phyloP scores from a whole-genome alignment of 495 filamentous ascomycete species.

The Neurospora sp. region DNA sequence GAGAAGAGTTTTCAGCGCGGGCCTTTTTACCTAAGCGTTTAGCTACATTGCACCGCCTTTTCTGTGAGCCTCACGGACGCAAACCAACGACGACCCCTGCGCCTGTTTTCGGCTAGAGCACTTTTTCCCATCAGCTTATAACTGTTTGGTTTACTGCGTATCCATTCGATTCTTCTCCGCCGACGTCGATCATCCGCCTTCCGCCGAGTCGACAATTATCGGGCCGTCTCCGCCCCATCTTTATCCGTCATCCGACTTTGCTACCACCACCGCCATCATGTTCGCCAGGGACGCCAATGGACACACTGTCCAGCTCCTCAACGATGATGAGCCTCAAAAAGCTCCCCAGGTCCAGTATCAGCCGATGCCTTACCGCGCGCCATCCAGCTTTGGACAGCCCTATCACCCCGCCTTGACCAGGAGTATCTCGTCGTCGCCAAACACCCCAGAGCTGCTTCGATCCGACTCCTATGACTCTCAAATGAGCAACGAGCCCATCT shows the following conservation, averaged over 20 bases:
- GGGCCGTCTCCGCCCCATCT: background rate
- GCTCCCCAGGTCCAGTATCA: constrained; percentile 1
- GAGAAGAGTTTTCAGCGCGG: background rate
- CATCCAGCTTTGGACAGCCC: constrained; percentile 2
- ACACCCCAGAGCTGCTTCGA: constrained; percentile 40
- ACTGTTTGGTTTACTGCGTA: background rate
- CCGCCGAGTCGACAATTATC: background rate
- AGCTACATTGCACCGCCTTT: background rate
- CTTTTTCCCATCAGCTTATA: background rate
- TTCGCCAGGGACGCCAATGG: constrained; percentile 40
- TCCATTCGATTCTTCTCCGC: background rate
- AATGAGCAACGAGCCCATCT: constrained; percentile 34
- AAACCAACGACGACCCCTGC: background rate
- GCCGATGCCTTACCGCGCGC: constrained; percentile 2
- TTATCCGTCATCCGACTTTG: background rate
- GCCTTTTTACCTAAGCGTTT: background rate
- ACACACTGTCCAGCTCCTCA: constrained; percentile 42
- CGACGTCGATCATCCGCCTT: background rate
- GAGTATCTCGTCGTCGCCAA: constrained; percentile 28
- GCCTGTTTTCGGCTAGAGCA: background rate
- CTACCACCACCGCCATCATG: constrained; percentile 25
- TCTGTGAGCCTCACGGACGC: background rate
- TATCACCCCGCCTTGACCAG: constrained; percentile 8
- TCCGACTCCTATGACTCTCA: constrained; percentile 47
- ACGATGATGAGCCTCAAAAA: constrained; percentile 30